Conservation (phyloP, 129 eudicot genomes). For the Tanacetum coccineum region DNA sequence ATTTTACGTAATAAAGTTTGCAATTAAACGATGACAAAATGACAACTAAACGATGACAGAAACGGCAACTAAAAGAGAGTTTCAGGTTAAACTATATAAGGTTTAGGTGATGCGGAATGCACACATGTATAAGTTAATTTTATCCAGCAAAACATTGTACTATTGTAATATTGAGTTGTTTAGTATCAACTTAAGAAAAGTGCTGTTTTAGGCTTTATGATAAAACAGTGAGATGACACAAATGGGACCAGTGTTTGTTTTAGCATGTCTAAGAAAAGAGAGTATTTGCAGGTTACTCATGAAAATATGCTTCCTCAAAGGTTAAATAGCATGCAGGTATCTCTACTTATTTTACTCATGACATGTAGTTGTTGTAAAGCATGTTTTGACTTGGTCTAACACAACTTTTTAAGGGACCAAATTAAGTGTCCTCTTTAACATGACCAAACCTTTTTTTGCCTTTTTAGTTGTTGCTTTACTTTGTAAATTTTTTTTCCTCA, state of each 20-base stretch:
- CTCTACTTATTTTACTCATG: conserved; percentile 32
- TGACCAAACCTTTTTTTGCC: not conserved
- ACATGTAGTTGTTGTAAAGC: conserved; percentile 32
- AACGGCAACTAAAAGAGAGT: too few relatives aligned
- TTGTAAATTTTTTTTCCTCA: not conserved
- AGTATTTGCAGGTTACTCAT: conserved; percentile 33
- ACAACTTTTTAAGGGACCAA: conserved; percentile 26
- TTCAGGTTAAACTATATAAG: too few relatives aligned
- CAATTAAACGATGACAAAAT: too few relatives aligned
- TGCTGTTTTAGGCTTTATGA: not conserved
- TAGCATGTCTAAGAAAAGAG: conserved; percentile 27
- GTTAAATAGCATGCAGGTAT: conserved; percentile 33
- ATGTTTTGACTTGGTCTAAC: conserved; percentile 37
- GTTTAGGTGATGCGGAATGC: too few relatives aligned
- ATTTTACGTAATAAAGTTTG: too few relatives aligned
- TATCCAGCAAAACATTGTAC: not conserved
- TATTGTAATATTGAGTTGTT: not conserved
- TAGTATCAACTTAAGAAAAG: conserved; percentile 1
- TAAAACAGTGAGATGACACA: conserved; percentile 22
- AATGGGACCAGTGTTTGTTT: conserved; percentile 36
- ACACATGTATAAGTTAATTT: too few relatives aligned
- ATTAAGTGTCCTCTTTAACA: conserved; percentile 10
- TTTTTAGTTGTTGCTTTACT: not conserved
- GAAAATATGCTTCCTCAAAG: conserved; percentile 38
- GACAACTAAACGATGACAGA: too few relatives aligned